Evolutionary conservation across 495 filamentous ascomycete species (phyloP).

Genomic region (Amphirosellinia nigrospora): DNA sequence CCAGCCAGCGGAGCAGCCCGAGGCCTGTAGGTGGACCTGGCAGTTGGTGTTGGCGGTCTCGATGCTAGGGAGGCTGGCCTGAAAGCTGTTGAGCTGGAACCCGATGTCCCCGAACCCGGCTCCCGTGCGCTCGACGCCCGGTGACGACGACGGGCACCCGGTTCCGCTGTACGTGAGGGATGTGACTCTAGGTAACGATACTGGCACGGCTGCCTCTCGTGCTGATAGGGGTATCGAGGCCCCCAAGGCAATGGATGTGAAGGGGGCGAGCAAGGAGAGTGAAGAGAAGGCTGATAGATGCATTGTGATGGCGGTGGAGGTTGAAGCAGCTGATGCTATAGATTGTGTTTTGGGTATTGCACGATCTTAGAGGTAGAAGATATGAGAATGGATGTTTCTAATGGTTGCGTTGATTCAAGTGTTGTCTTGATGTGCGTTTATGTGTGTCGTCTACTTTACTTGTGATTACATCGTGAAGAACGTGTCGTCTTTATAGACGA

Average conservation of each 20-base stretch:
- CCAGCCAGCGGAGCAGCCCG: conserved; percentile 47
- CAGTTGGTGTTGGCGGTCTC: conserved; percentile 45
- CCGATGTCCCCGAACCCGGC: conserved; percentile 42
- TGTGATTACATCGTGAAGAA: conserved; percentile 6
- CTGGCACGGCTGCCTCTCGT: conserved; percentile 34
- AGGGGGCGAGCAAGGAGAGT: conserved; percentile 30
- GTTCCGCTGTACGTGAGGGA: conserved; percentile 47
- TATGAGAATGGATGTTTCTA: neutral
- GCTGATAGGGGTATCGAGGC: conserved; percentile 20
- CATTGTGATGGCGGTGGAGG: conserved; percentile 11
- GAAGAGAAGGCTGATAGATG: conserved; percentile 14
- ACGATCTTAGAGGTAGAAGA: neutral
- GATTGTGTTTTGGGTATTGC: neutral
- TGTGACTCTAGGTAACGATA: conserved; percentile 37
- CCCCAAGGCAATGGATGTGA: conserved; percentile 36
- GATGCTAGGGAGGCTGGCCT: conserved; percentile 36
- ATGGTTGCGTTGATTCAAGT: neutral
- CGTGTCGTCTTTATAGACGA: conserved; percentile 19
- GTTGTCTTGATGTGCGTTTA: neutral
- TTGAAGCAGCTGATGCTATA: conserved; percentile 7
- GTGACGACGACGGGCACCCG: conserved; percentile 44
- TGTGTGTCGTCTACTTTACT: neutral
- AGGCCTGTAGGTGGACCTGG: conserved; percentile 46
- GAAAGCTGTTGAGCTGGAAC: conserved; percentile 44
- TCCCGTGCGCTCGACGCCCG: conserved; percentile 40